phyloP scores from a whole-genome alignment of 257 asterid genomes.

The Paulownia fortunei region DNA sequence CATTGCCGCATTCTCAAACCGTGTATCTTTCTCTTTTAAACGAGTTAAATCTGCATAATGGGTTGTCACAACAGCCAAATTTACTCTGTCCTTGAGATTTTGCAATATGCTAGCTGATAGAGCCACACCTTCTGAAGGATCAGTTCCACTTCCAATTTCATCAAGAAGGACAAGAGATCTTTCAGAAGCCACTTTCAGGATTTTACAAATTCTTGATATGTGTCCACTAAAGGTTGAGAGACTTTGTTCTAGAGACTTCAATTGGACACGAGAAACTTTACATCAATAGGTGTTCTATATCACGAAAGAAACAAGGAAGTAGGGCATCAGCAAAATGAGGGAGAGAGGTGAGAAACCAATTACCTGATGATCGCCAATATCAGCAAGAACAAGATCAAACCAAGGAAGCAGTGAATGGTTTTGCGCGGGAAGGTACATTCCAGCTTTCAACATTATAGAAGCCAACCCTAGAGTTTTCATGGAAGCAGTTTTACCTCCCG shows the following conservation, averaged over 20 bases:
- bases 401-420: constrained; percentile 81
- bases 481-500: constrained; percentile 99
- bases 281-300: constrained; percentile 32
- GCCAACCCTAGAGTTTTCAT: constrained; percentile 91
- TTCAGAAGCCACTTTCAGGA: constrained; percentile 78
- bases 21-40: constrained; percentile 74
- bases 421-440: constrained; percentile 86
- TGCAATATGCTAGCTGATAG: constrained; percentile 87
- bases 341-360: constrained; percentile 28
- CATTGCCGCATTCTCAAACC: constrained; percentile 97
- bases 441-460: constrained; percentile 90
- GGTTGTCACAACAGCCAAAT: constrained; percentile 90
- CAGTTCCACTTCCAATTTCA: constrained; percentile 99
- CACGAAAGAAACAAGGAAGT: constrained; percentile 18
- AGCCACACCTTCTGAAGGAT: constrained; percentile 98
- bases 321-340: constrained; percentile 18
- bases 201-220: constrained; percentile 71
- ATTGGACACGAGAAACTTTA: constrained; percentile 31
- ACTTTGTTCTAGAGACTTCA: constrained; percentile 92
- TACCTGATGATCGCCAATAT: constrained; percentile 97
- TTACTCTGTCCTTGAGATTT: constrained; percentile 81
- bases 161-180: constrained; percentile 91
- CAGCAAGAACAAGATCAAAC: constrained; percentile 96
- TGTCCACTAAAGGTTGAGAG: constrained; percentile 98
- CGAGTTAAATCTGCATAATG: constrained; percentile 90